These are phyloP conservation scores for Vickermania spadyakhi DNA, from an alignment of 208 protist genomes.

Conservation along the genomic window DNA sequence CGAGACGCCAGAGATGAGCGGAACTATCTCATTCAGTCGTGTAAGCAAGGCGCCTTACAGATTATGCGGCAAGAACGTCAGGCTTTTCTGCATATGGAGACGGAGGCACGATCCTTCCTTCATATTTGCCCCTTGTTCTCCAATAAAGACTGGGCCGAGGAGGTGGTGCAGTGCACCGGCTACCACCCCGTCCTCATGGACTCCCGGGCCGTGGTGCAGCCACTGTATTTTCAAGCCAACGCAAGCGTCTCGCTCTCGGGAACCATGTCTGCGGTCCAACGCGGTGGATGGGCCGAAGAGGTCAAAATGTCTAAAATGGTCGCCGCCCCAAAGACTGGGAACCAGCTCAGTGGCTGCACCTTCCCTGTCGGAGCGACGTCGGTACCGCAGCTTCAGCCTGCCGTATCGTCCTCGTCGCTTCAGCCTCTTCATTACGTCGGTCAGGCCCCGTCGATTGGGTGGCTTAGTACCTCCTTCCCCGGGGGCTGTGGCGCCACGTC, in stretches of 20 bases:
- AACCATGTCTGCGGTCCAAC: not conserved
- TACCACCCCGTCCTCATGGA: not conserved
- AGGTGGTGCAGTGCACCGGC: conserved; percentile 18
- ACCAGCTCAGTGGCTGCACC: not conserved
- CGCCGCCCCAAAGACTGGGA: not conserved
- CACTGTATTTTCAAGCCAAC: not conserved
- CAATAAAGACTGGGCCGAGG: conserved; percentile 19
- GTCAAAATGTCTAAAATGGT: not conserved
- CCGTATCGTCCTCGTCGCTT: not conserved
- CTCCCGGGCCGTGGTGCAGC: not conserved
- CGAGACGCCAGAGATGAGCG: conserved; percentile 52
- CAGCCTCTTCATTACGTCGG: not conserved
- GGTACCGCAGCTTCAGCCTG: not conserved
- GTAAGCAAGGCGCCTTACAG: conserved; percentile 19
- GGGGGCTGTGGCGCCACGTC: not conserved
- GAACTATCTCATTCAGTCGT: conserved; percentile 28
- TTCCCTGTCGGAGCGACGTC: not conserved
- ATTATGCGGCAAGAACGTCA: conserved; percentile 46
- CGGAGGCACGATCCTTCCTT: conserved; percentile 12
- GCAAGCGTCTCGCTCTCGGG: not conserved
- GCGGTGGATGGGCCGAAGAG: not conserved
- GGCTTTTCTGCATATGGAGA: conserved; percentile 29
- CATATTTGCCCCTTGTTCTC: conserved; percentile 15
- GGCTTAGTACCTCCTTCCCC: no score
- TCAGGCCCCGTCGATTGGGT: not conserved